Evolutionary conservation across 768 basidiomycete genomes (phyloP).

Genomic region (Cyclocybe aegerita): DNA sequence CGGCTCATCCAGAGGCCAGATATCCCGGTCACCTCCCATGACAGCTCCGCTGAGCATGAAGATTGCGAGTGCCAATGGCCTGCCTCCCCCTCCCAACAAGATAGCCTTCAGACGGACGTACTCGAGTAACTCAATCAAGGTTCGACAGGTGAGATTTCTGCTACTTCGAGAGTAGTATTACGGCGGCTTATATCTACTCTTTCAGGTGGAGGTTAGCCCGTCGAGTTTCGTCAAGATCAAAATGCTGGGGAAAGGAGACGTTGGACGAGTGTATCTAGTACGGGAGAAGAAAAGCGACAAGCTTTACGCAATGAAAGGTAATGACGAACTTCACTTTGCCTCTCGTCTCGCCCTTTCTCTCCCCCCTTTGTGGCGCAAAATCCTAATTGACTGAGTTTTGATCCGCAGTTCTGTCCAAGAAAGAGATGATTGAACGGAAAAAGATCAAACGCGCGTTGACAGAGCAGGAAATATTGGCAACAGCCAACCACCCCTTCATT

Average conservation of each 20-base stretch:
- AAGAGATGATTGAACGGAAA: slow-evolving; percentile 99
- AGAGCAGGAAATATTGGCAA: slow-evolving; percentile 98
- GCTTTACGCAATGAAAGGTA: slow-evolving; percentile 99
- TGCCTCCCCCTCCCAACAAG: slow-evolving; percentile 48
- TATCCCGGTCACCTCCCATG: slow-evolving; percentile 40
- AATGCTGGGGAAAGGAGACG: slow-evolving; percentile 98
- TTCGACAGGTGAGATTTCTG: slow-evolving; percentile 60
- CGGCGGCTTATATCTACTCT: slow-evolving; percentile 13
- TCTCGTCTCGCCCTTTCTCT: slow-evolving; percentile 17
- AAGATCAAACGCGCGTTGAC: slow-evolving; percentile 99
- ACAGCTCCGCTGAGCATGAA: slow-evolving; percentile 37
- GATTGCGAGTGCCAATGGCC: slow-evolving; percentile 38
- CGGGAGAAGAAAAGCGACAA: slow-evolving; percentile 97
- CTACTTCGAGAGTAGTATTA: slow-evolving; percentile 5
- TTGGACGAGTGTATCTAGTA: slow-evolving; percentile 97
- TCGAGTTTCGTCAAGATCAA: slow-evolving; percentile 96
- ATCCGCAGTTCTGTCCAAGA: slow-evolving; percentile 88
- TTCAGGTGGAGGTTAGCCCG: slow-evolving; percentile 89
- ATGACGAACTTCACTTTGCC: slow-evolving; percentile 27
- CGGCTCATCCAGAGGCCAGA: slow-evolving; percentile 60
- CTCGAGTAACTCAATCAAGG: slow-evolving; percentile 96
- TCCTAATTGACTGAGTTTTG: slow-evolving; percentile 33
- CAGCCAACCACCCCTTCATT: slow-evolving; percentile 99
- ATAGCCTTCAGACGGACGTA: slow-evolving; percentile 90
- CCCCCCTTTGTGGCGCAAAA: slow-evolving; percentile 30